phyloP scores from a whole-genome alignment of 331 rosid genomes.

The Pyrus hybrid region DNA sequence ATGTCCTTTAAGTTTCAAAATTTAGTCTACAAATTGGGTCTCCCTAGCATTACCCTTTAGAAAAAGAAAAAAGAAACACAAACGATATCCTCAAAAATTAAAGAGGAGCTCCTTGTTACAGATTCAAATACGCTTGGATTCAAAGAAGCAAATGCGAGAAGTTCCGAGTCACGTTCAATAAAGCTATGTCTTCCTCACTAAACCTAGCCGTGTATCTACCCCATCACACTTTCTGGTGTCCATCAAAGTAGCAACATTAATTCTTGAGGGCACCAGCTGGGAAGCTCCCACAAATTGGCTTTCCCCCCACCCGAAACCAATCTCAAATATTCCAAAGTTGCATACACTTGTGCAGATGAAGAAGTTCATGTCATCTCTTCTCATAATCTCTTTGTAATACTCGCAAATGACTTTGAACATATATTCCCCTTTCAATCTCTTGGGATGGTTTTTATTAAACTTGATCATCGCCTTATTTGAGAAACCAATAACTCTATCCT shows the following conservation, averaged over 20 bases:
- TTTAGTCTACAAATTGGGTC: too few species aligned
- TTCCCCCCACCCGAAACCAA: conserved; percentile 55
- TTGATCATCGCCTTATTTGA: not conserved
- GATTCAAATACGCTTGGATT: not conserved
- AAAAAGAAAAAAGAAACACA: not conserved
- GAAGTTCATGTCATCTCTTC: not conserved
- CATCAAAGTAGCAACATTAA: not conserved
- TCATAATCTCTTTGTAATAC: not conserved
- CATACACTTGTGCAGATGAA: conserved; percentile 16
- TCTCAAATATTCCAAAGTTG: conserved; percentile 17
- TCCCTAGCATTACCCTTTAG: too few species aligned
- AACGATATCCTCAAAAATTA: not conserved
- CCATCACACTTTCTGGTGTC: conserved; percentile 11
- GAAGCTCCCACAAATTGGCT: conserved; percentile 7
- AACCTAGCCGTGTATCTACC: conserved; percentile 1
- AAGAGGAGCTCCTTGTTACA: not conserved
- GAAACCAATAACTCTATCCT: conserved; percentile 2
- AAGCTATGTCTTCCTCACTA: conserved; percentile 9
- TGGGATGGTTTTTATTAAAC: not conserved
- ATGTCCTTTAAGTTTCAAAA: too few species aligned
- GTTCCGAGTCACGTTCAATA: conserved; percentile 1
- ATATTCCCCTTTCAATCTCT: not conserved
- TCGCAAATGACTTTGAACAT: not conserved
- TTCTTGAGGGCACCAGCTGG: not conserved
- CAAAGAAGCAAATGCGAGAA: conserved; percentile 1